Evolutionary conservation across 2,329 filamentous ascomycete genomes (phyloP), one percentile per base, ranked within the genome.

Genomic region (Aspergillus aculeatus): DNA sequence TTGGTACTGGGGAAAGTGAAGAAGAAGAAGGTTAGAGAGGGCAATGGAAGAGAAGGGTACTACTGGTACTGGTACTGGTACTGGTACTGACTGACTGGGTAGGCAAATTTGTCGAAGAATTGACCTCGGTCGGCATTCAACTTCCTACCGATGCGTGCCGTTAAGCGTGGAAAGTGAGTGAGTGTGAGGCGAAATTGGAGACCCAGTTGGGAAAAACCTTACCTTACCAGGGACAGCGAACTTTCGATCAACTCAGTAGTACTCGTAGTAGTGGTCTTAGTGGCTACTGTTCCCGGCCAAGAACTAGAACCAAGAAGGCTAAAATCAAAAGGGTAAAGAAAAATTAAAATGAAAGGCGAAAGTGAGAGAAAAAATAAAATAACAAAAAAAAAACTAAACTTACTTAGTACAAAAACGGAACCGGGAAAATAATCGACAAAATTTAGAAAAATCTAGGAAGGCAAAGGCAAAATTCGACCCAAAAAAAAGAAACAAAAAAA

Each of bases 201-300:
- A 35, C 32, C 32, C 32, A 35, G 32, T 35, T 50, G 56, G n/a
- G 60, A 53, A 55, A 44, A 55, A 47, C 53, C 41, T 55, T 55
- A 59, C 54, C 55, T 63, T 59, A 61, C 62, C 61, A 63, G 62
- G 62, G 62, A 63, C 62, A 63, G 57, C 35, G 57, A 29, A 29
- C 26, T 10, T 29, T 29, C 26, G 7, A 29, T 29, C 26, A 29
- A 10, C 26, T 29, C 26, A 29, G 59, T 58, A 56, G 61, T 62
- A 57, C 54, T 41, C 10, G 12, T 10, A 41, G 35, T 41, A 14
- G 16, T 4, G 16, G 16, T 29, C 62, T 57, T 32, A 64, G 62
- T 66, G 65, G 64, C 62, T 67, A 56, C 64, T 65, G 61, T 52
- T 62, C 61, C 64, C 61, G 61, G 64, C 52, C 57, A 61, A 58